Evolutionary conservation across 2,329 filamentous ascomycete species (phyloP).

Genomic region (Thelonectria rubi): DNA sequence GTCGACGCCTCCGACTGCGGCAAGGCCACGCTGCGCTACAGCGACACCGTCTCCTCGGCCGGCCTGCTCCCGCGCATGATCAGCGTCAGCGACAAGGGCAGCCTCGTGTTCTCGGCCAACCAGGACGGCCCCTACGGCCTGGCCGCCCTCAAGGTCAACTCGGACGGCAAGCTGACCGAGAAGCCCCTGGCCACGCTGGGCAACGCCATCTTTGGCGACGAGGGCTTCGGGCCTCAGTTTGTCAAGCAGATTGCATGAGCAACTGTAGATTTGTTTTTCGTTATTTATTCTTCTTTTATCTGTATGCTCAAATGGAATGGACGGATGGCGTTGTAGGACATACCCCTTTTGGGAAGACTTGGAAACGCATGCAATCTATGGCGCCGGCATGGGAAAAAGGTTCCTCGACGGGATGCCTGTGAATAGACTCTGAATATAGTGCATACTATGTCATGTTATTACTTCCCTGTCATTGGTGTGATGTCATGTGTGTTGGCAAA

Average conservation of each 20-base stretch:
- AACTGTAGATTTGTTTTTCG: neutral
- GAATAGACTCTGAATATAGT: neutral
- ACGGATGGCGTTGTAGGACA: conserved; percentile 6
- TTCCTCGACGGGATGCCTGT: neutral
- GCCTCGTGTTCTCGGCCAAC: conserved; percentile 59
- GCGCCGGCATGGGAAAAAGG: neutral
- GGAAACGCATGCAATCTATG: neutral
- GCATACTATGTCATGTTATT: neutral
- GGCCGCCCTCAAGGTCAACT: conserved; percentile 49
- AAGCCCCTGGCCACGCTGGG: conserved; percentile 41
- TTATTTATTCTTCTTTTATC: neutral
- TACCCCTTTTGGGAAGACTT: conserved; percentile 3
- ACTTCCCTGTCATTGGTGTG: neutral
- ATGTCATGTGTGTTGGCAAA: too few relatives aligned
- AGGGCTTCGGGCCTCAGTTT: conserved; percentile 45
- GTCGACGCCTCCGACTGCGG: conserved; percentile 37
- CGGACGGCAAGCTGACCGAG: conserved; percentile 43
- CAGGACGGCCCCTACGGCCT: conserved; percentile 53
- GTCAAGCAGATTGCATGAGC: conserved; percentile 43
- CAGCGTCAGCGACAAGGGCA: conserved; percentile 47
- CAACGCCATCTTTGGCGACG: conserved; percentile 41
- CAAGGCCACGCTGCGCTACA: conserved; percentile 46
- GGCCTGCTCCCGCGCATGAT: conserved; percentile 59
- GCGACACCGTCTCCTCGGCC: conserved; percentile 46
- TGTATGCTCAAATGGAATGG: neutral